Evolutionary conservation across 1,284 basidiomycete species (phyloP).

Genomic region (Ceratobasidium sp.): DNA sequence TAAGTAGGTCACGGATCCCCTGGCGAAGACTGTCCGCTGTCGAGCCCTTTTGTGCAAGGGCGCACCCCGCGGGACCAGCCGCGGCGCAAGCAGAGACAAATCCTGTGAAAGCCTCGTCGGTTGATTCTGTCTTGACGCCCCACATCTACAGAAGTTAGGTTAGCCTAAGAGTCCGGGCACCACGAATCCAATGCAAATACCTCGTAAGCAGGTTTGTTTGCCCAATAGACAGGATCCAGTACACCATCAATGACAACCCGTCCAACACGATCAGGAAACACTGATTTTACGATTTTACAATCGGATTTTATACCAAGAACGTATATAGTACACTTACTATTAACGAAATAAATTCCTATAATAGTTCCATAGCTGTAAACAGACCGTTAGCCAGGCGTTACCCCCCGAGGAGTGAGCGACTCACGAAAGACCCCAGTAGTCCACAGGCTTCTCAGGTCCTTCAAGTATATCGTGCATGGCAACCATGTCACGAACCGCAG

Average conservation of each 20-base stretch:
- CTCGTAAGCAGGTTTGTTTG: conserved; percentile 17
- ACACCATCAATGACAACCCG: conserved; percentile 42
- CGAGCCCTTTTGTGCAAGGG: conserved; percentile 30
- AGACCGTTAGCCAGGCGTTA: not conserved
- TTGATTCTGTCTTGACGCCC: conserved; percentile 19
- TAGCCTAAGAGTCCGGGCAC: too few species aligned
- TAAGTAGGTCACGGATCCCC: conserved; percentile 27
- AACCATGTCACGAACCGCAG: conserved; percentile 37
- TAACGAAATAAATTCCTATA: conserved; percentile 42
- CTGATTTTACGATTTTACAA: not conserved
- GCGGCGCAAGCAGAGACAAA: conserved; percentile 33
- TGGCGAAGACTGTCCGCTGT: conserved; percentile 21
- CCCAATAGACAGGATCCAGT: conserved; percentile 24
- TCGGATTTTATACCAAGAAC: not conserved
- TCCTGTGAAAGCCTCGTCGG: conserved; percentile 29
- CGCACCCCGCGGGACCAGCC: conserved; percentile 40
- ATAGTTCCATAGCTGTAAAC: conserved; percentile 45
- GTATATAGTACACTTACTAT: conserved; percentile 22
- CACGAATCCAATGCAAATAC: not conserved
- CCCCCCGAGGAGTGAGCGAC: too few species aligned
- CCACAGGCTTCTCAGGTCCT: conserved; percentile 20
- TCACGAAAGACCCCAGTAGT: conserved; percentile 46
- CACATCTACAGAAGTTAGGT: not conserved
- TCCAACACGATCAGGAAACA: conserved; percentile 44
- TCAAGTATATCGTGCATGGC: conserved; percentile 25